Base-by-base conservation (phyloP, 306 rosid species). In the Dicorynia guianensis region DNA sequence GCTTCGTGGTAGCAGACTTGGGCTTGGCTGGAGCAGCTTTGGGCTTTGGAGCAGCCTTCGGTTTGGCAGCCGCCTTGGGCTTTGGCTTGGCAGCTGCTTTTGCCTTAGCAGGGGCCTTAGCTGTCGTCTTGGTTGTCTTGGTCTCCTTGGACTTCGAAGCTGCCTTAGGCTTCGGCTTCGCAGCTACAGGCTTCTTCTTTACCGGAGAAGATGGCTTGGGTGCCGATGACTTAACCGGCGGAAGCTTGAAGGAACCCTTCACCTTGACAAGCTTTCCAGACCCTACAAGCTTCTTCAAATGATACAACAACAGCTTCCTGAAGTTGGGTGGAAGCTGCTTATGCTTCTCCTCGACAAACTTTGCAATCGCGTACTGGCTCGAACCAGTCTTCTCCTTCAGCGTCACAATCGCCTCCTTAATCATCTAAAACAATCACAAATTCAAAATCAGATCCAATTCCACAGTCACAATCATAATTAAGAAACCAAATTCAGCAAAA, bases 341-440 rank as follows among this genome's bases (percentile, higher is more conserved):
- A 2, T 93, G 93, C 84, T 93, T 93, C 74, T 88, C 94, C 34
- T 93, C 98, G 0, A 84, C 63, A 73, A 85, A 86, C 79, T 87
- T 90, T 0, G 94, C 65, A 50, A 93, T 87, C 47, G 98, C 98
- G 15, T 88, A 82, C 75, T 93, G 97, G 69, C 97, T 93, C 20
- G 93, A 93, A 30, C 97, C 97, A 0, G 84, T 80, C 46, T 81
- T 90, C 79, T 93, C 96, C 71, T 93, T 90, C 54, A 93, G 39
- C 8, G 86, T 7, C 19, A 83, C 84, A 69, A 93, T 93, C 25
- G 98, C 98, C 8, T 89, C 96, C 85, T 88, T 90, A 35, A 93
- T 80, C 98, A 93, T 93, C 98, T 93, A 69, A 58, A 59, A 4
- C 15, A 35, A 9, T 8, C 42, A 9, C n/a, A 36, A 83, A 33